phyloP scores from a whole-genome alignment of 805 yeast species.

The Priceomyces medius region DNA sequence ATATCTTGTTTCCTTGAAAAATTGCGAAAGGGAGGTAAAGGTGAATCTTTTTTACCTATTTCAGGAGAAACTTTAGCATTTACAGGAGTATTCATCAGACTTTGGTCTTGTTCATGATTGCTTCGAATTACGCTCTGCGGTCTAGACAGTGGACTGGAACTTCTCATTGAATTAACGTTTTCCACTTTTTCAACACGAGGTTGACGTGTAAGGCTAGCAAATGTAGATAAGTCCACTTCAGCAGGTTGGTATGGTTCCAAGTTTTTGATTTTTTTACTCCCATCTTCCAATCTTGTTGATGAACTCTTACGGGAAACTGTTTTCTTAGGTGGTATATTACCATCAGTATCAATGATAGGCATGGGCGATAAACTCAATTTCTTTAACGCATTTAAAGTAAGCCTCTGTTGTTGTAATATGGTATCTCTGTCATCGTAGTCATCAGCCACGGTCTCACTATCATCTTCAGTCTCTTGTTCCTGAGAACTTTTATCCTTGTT shows the following conservation, averaged over 20 bases:
- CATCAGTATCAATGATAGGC: slow-evolving; percentile 32
- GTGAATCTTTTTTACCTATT: not conserved
- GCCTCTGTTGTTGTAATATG: slow-evolving; percentile 39
- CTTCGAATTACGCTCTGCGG: not conserved
- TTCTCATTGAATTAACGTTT: not conserved
- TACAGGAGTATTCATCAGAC: not conserved
- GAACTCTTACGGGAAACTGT: slow-evolving; percentile 8
- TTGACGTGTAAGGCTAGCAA: slow-evolving; percentile 45
- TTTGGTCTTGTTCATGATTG: not conserved
- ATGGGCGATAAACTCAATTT: slow-evolving; percentile 43
- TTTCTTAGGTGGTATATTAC: slow-evolving; percentile 11
- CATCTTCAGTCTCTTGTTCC: slow-evolving; percentile 5
- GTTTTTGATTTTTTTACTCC: slow-evolving; percentile 6
- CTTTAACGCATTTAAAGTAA: slow-evolving; percentile 43
- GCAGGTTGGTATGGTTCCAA: slow-evolving; percentile 44
- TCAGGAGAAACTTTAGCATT: not conserved
- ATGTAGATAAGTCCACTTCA: slow-evolving; percentile 43
- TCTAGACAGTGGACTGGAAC: not conserved
- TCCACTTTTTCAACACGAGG: slow-evolving; percentile 22
- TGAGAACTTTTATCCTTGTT: slow-evolving; percentile 14
- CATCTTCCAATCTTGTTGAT: slow-evolving; percentile 3
- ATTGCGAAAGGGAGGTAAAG: not conserved
- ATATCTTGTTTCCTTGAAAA: not conserved
- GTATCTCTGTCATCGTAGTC: slow-evolving; percentile 36
- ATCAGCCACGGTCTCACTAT: slow-evolving; percentile 7